Conservation (phyloP, 2,329 filamentous ascomycete genomes). For the Colletotrichum lini region DNA sequence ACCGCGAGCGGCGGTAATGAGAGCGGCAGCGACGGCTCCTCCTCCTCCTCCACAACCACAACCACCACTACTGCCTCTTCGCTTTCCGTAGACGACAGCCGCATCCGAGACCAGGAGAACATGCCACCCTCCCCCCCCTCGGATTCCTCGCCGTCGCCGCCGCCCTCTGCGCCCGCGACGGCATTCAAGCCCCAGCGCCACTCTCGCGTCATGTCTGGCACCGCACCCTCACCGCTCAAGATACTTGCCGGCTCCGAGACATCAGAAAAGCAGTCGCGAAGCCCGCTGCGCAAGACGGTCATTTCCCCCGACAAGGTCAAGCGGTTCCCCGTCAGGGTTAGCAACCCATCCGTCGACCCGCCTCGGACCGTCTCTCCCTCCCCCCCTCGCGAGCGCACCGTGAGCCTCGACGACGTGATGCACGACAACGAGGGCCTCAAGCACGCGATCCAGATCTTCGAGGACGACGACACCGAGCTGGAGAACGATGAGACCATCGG, state of each 20-base stretch:
- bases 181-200: constrained; percentile 54
- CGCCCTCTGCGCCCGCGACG: constrained; percentile 33
- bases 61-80: constrained; percentile 41
- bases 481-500: constrained; percentile 33
- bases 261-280: constrained; percentile 51
- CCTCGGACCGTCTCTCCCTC: constrained; percentile 37
- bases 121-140: constrained; percentile 59
- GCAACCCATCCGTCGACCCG: constrained; percentile 48
- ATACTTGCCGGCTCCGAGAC: constrained; percentile 59
- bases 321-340: constrained; percentile 74
- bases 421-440: constrained; percentile 69
- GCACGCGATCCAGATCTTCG: constrained; percentile 74
- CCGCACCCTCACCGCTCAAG: constrained; percentile 71
- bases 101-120: constrained; percentile 61
- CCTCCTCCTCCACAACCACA: constrained; percentile 30
- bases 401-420: constrained; percentile 68
- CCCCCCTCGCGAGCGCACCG: constrained; percentile 52
- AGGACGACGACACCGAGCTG: constrained; percentile 61
- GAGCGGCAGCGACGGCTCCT: constrained; percentile 40
- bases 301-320: constrained; percentile 59
- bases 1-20: constrained; percentile 39
- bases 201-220: constrained; percentile 70
- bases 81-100: constrained; percentile 51
- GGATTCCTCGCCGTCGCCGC: constrained; percentile 39
- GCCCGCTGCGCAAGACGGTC: constrained; percentile 57